phyloP scores from a whole-genome alignment of 2,329 filamentous ascomycete genomes.

The Anisogramma anomala region DNA sequence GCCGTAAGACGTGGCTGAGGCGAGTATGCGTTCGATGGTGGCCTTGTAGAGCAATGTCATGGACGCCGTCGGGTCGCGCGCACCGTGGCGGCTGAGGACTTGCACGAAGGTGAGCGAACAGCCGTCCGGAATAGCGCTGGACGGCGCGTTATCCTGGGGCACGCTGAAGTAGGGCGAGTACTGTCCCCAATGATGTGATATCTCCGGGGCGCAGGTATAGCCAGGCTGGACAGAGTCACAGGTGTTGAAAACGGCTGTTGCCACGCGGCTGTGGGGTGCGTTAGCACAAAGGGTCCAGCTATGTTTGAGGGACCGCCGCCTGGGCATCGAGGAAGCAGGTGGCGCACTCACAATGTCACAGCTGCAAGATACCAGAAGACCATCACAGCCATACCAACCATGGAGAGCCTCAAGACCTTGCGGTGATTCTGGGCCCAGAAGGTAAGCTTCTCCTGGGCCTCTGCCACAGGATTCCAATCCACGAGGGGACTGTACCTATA shows the following conservation, averaged over 20 bases:
- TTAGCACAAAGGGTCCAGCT: background rate
- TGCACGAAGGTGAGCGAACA: constrained; percentile 73
- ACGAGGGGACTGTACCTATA: constrained; percentile 21
- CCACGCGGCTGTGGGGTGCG: background rate
- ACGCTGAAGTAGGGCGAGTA: constrained; percentile 79
- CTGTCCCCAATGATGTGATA: constrained; percentile 69
- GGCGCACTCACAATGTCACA: constrained; percentile 18
- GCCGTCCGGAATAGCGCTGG: constrained; percentile 45
- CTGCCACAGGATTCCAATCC: constrained; percentile 11
- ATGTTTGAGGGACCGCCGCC: background rate
- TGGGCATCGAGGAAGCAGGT: background rate
- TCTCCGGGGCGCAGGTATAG: constrained; percentile 49
- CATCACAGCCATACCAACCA: constrained; percentile 16
- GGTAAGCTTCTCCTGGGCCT: constrained; percentile 14
- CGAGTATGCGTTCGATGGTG: constrained; percentile 56
- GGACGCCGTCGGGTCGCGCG: constrained; percentile 61
- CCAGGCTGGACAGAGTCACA: constrained; percentile 46
- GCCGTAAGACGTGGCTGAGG: constrained; percentile 42
- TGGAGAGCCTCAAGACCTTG: constrained; percentile 15
- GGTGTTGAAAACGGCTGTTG: constrained; percentile 12
- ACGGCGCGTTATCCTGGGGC: constrained; percentile 44
- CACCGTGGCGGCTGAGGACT: constrained; percentile 73
- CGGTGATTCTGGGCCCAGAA: constrained; percentile 16
- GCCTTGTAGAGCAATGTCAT: constrained; percentile 55
- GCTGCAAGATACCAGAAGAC: constrained; percentile 17